These are phyloP conservation scores for Sphaceloma murrayae DNA, from an alignment of 2,329 filamentous ascomycete genomes.

Conservation along the genomic window DNA sequence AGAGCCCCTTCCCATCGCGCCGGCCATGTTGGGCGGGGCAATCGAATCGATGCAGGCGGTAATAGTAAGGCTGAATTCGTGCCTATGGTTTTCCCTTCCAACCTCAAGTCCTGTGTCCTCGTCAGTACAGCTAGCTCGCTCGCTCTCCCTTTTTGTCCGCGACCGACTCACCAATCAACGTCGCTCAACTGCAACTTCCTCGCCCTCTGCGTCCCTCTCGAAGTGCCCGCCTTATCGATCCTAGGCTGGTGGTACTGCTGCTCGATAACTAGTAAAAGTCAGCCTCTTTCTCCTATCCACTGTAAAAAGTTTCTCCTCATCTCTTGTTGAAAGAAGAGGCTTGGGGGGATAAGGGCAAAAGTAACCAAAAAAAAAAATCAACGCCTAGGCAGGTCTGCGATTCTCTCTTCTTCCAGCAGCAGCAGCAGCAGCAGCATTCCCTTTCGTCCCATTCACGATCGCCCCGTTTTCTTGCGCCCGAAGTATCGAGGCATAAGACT, in stretches of 20 bases:
- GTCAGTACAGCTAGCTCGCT: slow-evolving; percentile 22
- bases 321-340: too few species aligned
- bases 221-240: slow-evolving; percentile 49
- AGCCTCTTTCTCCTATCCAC: neutral
- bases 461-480: neutral
- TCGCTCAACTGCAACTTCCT: slow-evolving; percentile 91
- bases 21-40: too few species aligned
- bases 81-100: too few species aligned
- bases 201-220: slow-evolving; percentile 67
- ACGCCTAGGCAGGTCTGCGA: slow-evolving; percentile 3
- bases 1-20: too few species aligned
- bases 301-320: too few species aligned
- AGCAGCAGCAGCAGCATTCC: neutral
- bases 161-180: slow-evolving; percentile 77
- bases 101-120: slow-evolving; percentile 27
- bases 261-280: slow-evolving; percentile 22
- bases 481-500: neutral
- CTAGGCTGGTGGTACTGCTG: slow-evolving; percentile 36
- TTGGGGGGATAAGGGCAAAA: too few species aligned
- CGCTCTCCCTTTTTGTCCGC: neutral
- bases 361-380: slow-evolving; percentile 7
- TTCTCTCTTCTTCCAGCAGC: neutral
- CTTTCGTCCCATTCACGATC: neutral
- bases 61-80: too few species aligned
- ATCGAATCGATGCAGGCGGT: too few species aligned